phyloP scores from a whole-genome alignment of 441 rosid genomes.

The Mallotus repandus region DNA sequence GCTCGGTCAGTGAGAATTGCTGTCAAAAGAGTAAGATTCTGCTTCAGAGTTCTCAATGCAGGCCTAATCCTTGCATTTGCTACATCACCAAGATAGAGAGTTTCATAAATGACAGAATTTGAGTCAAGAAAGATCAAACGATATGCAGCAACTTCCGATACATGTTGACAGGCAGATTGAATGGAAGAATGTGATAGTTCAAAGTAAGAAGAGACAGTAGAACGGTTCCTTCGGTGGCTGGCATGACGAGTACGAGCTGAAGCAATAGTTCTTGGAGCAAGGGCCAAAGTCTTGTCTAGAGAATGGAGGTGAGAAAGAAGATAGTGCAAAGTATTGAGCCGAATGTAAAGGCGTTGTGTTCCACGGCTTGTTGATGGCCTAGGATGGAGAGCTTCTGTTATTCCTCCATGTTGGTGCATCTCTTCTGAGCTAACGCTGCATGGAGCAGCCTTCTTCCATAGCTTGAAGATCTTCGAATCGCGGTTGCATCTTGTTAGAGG shows the following conservation, averaged over 20 bases:
- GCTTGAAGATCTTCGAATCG: slow-evolving; percentile 59
- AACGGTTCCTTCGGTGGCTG: slow-evolving; percentile 32
- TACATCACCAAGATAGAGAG: slow-evolving; percentile 65
- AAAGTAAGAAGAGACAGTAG: slow-evolving; percentile 53
- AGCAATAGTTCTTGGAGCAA: slow-evolving; percentile 49
- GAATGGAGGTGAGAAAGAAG: slow-evolving; percentile 67
- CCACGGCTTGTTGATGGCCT: slow-evolving; percentile 86
- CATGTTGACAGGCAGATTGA: slow-evolving; percentile 68
- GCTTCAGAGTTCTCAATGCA: slow-evolving; percentile 59
- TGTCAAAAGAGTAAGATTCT: slow-evolving; percentile 60
- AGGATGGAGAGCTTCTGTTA: slow-evolving; percentile 53
- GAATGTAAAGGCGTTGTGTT: slow-evolving; percentile 78
- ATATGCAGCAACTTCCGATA: slow-evolving; percentile 91
- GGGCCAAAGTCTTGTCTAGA: slow-evolving; percentile 63
- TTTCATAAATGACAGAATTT: slow-evolving; percentile 58
- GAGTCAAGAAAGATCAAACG: slow-evolving; percentile 83
- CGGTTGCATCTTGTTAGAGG: slow-evolving; percentile 82
- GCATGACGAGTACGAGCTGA: slow-evolving; percentile 40
- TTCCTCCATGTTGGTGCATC: slow-evolving; percentile 18
- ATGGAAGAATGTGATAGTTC: slow-evolving; percentile 54
- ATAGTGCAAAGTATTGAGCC: slow-evolving; percentile 79
- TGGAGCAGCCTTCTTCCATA: slow-evolving; percentile 75
- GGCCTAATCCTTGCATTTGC: slow-evolving; percentile 61
- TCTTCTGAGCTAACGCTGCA: slow-evolving; percentile 44
- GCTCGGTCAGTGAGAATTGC: slow-evolving; percentile 75